Evolutionary conservation across 2,329 filamentous ascomycete genomes (phyloP).

Genomic region (Passalora sequoiae): DNA sequence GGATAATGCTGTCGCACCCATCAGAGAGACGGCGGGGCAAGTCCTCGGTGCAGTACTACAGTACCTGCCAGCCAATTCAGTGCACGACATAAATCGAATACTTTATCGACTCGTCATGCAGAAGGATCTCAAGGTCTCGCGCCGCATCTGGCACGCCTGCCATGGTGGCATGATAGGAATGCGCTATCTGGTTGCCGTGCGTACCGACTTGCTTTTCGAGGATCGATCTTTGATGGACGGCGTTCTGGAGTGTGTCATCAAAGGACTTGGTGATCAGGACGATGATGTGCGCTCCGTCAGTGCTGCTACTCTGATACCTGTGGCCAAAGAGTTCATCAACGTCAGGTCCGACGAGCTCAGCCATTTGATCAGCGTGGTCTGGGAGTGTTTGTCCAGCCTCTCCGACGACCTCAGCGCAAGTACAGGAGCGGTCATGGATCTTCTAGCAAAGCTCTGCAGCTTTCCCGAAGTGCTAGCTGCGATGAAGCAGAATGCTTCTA

Average conservation of each 20-base stretch:
- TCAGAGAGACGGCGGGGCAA: constrained; percentile 91
- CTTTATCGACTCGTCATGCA: constrained; percentile 91
- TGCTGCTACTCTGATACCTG: constrained; percentile 93
- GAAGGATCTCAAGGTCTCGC: constrained; percentile 66
- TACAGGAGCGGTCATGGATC: constrained; percentile 97
- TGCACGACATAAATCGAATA: constrained; percentile 77
- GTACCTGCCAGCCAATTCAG: constrained; percentile 72
- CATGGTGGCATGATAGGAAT: constrained; percentile 98
- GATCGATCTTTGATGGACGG: constrained; percentile 86
- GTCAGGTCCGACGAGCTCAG: constrained; percentile 74
- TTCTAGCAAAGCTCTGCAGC: constrained; percentile 89
- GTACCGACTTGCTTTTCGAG: constrained; percentile 82
- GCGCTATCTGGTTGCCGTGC: constrained; percentile 88
- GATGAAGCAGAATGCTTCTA: constrained; percentile 83
- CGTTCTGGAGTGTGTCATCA: constrained; percentile 88
- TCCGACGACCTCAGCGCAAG: constrained; percentile 95
- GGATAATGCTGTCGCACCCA: constrained; percentile 93
- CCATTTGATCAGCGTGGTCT: constrained; percentile 85
- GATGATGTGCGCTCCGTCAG: constrained; percentile 96
- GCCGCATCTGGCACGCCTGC: constrained; percentile 85
- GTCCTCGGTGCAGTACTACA: constrained; percentile 83
- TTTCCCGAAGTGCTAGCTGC: constrained; percentile 88
- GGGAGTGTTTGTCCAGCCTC: constrained; percentile 94
- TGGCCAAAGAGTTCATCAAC: constrained; percentile 88
- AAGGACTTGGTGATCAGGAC: constrained; percentile 81